Evolutionary conservation across 164 flowering plant genomes (phyloP).

Genomic region (Magnolia sinica): DNA sequence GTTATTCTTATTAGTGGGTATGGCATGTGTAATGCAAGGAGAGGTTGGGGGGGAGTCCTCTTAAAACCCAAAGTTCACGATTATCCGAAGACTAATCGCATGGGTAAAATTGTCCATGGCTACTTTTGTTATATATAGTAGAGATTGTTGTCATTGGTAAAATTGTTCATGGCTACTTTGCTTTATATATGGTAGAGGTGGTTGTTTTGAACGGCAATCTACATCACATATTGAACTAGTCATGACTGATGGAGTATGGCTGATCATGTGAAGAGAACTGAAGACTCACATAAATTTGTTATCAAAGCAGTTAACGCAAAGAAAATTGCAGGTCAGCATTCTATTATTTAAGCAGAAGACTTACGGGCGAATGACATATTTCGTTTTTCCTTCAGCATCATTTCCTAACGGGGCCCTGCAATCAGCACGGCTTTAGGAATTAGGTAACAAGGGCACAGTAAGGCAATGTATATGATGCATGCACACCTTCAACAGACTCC

Average conservation of each 20-base stretch:
- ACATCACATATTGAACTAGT: too few relatives aligned
- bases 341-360: slow-evolving; percentile 23
- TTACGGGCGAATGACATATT: slow-evolving; percentile 96
- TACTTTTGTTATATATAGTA: too few relatives aligned
- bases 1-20: too few relatives aligned
- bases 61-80: too few relatives aligned
- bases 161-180: too few relatives aligned
- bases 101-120: too few relatives aligned
- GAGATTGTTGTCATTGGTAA: too few relatives aligned
- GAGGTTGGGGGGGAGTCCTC: too few relatives aligned
- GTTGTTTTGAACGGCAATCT: too few relatives aligned
- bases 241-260: background rate
- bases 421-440: slow-evolving; percentile 5
- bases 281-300: background rate
- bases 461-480: background rate
- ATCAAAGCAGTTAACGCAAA: background rate
- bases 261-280: background rate
- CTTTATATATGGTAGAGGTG: too few relatives aligned
- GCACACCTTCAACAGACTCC: background rate
- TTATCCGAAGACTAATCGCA: too few relatives aligned
- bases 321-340: background rate
- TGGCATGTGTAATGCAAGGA: too few relatives aligned
- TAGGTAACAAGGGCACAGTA: slow-evolving; percentile 8
- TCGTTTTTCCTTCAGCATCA: slow-evolving; percentile 81
- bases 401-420: slow-evolving; percentile 82